Evolutionary conservation across 768 basidiomycete species (phyloP).

Genomic region (Naganishia vaughanmartiniae): DNA sequence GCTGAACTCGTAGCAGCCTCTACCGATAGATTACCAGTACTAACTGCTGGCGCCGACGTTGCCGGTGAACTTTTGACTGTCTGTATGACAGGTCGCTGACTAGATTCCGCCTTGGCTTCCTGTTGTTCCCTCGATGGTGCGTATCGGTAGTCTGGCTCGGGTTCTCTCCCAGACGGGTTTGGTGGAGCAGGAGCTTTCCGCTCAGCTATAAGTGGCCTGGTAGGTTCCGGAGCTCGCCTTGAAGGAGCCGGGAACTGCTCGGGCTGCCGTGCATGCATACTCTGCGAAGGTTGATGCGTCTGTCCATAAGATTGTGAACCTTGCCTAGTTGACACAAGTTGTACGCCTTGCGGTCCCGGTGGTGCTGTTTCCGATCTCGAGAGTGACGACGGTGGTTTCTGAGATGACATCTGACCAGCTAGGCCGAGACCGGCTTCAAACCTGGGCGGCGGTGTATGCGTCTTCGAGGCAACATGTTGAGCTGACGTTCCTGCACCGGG

Average conservation of each 20-base stretch:
- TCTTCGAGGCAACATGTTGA: neutral
- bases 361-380: conserved; percentile 55
- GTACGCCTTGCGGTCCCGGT: conserved; percentile 39
- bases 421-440: conserved; percentile 91
- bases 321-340: conserved; percentile 36
- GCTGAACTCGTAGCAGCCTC: neutral
- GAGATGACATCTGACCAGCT: conserved; percentile 59
- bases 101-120: neutral
- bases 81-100: neutral
- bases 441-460: conserved; percentile 57
- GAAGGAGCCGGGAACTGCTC: conserved; percentile 5
- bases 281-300: conserved; percentile 1
- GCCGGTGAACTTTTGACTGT: conserved; percentile 1
- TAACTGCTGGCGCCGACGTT: neutral
- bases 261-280: conserved; percentile 4
- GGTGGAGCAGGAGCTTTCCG: conserved; percentile 48
- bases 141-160: conserved; percentile 9
- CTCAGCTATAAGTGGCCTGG: conserved; percentile 44
- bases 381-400: conserved; percentile 52
- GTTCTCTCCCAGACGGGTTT: conserved; percentile 24
- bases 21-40: neutral
- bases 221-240: conserved; percentile 24
- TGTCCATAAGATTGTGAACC: conserved; percentile 20
- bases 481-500: conserved; percentile 31
- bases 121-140: neutral